Evolutionary conservation across 306 rosid species (phyloP), one percentile per base, ranked within the genome.

Genomic region (Castanea mollissima): DNA sequence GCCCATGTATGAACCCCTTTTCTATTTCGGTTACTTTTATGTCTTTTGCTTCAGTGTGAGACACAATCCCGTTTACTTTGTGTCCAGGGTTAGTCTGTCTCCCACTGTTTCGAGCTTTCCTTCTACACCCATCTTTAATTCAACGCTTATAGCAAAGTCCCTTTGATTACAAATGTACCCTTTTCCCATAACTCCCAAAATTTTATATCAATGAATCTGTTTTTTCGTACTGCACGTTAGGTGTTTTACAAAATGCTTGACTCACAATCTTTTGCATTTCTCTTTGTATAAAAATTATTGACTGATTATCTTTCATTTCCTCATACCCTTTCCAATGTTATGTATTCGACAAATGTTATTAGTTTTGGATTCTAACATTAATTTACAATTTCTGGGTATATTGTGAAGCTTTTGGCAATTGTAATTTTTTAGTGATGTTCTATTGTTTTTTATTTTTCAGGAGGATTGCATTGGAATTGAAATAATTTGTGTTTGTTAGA

Each of bases 401-500:
- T 29, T 5, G 31, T 29, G 69, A 21, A 21, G 34, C 41, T 27
- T 7, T 63, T 1, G 11, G 69, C n/a, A 3, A 1, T 29, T 32
- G 38, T 63, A 19, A 27, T 4, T 29, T 18, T 67, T 34, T 34
- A n/a, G 35, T 65, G 0, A 18, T 18, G n/a, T n/a, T 34, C 46
- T 18, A 1, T 27, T 63, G 9, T 67, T 20, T 0, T 64, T 0
- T 18, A 8, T 7, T 23, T 67, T 12, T 67, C 52, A n/a, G 72
- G 21, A 19, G 23, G 52, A 35, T 31, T 34, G 38, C 20, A 0
- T 34, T 34, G 51, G 46, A 16, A 63, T 69, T 58, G 58, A 68
- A 54, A 60, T 54, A 65, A 32, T 52, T 70, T 67, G 71, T 71
- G 41, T 67, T 76, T 46, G 20, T 60, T 71, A 60, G 77, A 12